Evolutionary conservation across 1,284 basidiomycete species (phyloP).

Genomic region (Cystobasidium slooffiae): DNA sequence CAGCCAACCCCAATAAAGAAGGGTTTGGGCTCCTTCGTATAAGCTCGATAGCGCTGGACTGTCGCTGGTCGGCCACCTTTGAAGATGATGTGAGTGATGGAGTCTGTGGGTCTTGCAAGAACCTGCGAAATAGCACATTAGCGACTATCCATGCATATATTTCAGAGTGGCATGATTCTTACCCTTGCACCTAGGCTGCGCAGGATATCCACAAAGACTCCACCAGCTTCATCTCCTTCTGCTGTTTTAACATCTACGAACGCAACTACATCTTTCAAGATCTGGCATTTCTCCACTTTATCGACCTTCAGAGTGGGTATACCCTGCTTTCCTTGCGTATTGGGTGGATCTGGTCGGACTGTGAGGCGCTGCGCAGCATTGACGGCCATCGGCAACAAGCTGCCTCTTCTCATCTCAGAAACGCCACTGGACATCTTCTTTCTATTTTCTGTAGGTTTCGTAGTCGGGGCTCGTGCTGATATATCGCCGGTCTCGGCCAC

Average conservation of each 20-base stretch:
- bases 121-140: constrained; percentile 58
- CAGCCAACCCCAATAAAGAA: constrained; percentile 84
- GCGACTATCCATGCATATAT: no score
- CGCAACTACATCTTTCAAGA: constrained; percentile 73
- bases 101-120: constrained; percentile 58
- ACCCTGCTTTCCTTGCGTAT: background rate
- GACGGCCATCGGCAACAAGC: constrained; percentile 13
- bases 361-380: constrained; percentile 10
- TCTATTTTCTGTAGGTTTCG: background rate
- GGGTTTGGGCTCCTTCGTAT: constrained; percentile 71
- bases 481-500: background rate
- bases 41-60: constrained; percentile 71
- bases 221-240: constrained; percentile 80
- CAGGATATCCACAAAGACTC: constrained; percentile 84
- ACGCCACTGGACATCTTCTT: constrained; percentile 6
- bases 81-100: constrained; percentile 85
- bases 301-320: background rate
- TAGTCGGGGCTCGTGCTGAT: background rate
- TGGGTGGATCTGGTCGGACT: background rate
- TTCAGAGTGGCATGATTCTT: constrained; percentile 51
- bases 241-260: constrained; percentile 88
- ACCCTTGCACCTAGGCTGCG: constrained; percentile 80
- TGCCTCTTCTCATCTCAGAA: constrained; percentile 6
- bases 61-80: constrained; percentile 84
- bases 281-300: constrained; percentile 9